Evolutionary conservation across 116 monocot species (phyloP).

Genomic region (Phalaenopsis hybrid): DNA sequence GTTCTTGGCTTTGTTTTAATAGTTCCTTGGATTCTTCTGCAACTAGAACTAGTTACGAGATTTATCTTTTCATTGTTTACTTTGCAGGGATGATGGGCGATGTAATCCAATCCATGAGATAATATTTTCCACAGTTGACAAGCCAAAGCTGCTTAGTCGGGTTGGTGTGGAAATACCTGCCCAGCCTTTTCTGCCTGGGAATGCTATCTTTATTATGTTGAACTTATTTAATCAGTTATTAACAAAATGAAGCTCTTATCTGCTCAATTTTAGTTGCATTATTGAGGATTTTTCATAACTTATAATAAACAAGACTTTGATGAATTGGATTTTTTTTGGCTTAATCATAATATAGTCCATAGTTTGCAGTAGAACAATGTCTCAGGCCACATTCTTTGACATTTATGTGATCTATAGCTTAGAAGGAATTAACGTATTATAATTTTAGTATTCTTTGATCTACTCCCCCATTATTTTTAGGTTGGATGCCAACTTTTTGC

Average conservation of each 20-base stretch:
- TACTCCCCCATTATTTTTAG: background rate
- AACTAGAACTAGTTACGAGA: background rate
- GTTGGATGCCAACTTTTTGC: background rate
- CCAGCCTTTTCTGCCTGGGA: background rate
- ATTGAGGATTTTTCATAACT: background rate
- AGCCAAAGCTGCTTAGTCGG: constrained; percentile 95
- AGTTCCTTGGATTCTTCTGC: background rate
- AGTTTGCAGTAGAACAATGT: background rate
- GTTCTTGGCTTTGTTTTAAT: background rate
- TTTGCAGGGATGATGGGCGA: constrained; percentile 48
- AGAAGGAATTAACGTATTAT: background rate
- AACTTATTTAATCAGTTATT: background rate
- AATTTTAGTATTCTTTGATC: background rate
- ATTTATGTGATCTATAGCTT: background rate
- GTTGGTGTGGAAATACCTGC: constrained; percentile 25
- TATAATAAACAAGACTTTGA: background rate
- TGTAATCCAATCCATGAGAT: constrained; percentile 66
- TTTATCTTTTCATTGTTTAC: background rate
- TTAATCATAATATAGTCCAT: background rate
- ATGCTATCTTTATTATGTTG: background rate
- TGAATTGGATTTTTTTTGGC: background rate
- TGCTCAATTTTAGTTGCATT: constrained; percentile 4
- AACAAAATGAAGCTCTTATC: background rate
- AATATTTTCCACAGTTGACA: constrained; percentile 86
- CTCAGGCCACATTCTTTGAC: background rate